Base-by-base conservation (phyloP, 768 basidiomycete genomes). In the Tricholoma flavovirens region DNA sequence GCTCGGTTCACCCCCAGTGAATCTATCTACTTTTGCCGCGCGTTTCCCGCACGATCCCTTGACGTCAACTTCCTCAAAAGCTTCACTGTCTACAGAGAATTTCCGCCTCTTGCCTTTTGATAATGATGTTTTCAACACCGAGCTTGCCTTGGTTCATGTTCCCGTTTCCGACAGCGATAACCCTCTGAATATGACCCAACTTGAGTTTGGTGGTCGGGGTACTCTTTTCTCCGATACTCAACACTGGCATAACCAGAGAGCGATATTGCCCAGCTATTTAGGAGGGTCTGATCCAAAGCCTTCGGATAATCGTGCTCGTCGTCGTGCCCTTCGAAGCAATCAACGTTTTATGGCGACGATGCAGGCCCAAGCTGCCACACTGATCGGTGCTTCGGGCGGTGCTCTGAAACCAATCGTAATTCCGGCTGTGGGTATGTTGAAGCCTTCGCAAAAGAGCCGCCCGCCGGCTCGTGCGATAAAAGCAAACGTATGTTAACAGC, bases 371-470 rank as follows among this genome's bases (percentile, higher is more conserved):
- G 86, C 87, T 9, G 78, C 77, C 36, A 85, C 84, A 0, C 64
- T 88, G 55, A 84, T 83, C 0, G 87, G 87, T 0, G 84, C 85
- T 5, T 75, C 74, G 0, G 87, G 87, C 1, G 73, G 71, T 1
- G 66, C 67, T 6, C 67, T 88, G 24, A 72, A 80, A 61, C 77
- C 77, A 51, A 76, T 83, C 30, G 71, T 77, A n/a, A 87, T 88
- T 56, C 70, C 74, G 0, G 60, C 75, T 1, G 76, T 75, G 8
- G 66, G 74, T 10, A 11, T 32, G 24, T 62, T 62, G 19, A 58
- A 46, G 5, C 1, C 32, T 6, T 21, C 56, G 12, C 42, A 14
- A 10, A 56, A 22, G 24, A 48, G 5, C 10, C 32, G 43, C n/a
- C 24, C 46, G 3, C 8, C 26, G n/a, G 45, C 32, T 32, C 42